Evolutionary conservation across 345 rosid species (phyloP), one percentile per base, ranked within the genome.

Genomic region (Raphanus raphanistrum): DNA sequence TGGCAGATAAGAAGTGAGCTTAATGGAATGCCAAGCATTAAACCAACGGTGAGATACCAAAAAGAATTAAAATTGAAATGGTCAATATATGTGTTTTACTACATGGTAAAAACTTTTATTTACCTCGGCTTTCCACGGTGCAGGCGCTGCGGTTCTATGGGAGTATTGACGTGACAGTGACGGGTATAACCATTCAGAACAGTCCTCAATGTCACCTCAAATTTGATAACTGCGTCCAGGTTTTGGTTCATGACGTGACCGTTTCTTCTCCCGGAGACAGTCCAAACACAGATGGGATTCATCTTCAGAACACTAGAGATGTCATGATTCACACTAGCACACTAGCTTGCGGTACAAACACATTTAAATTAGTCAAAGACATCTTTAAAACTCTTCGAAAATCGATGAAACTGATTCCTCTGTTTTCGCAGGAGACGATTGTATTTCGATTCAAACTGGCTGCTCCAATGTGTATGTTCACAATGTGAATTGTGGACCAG

Each of bases 161-260:
- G 66, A 95, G 99, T 76, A 85, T 90, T 8, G 90, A 91, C 63
- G 93, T 85, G 71, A 89, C 97, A 1, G 96, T 95, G 80, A 89
- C 92, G 1, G 97, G 99, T 27, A 90, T 95, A 74, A 92, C 84
- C 55, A 91, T 95, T 77, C 94, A 85, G 79, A 92, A 91, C 88
- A 95, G 99, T 80, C 99, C 96, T 1, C 99, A 89, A 72, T 92
- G 94, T 85, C 99, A 95, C 79, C 97, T 95, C 84, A 92, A 95
- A 85, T 95, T 95, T 55, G 98, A 95, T 83, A 87, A 91, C 79
- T 91, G 97, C 84, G 75, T 85, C 6, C 92, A 94, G 41, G 97
- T 95, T 0, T 79, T 85, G 74, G 98, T 95, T 32, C 98, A 95
- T 79, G 90, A 89, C 55, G 73, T 91, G 29, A 84, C 29, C 62